Evolutionary conservation across 169 alveolate genomes (phyloP), one percentile per base, ranked within the genome.

Genomic region (Eimeria tenella): DNA sequence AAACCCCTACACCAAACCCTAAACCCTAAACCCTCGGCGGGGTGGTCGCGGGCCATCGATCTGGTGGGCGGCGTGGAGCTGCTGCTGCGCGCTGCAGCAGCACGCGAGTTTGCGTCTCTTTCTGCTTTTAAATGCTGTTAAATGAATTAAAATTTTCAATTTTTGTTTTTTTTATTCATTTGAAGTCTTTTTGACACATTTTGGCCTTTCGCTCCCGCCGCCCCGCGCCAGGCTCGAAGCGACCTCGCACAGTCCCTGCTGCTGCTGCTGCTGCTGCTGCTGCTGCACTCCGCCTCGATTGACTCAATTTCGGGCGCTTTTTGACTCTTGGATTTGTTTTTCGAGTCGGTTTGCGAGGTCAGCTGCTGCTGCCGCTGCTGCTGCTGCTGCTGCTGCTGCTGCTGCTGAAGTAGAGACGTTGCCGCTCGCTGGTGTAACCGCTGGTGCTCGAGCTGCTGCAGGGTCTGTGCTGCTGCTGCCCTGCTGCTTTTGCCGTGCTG

Each of bases 251-350:
- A 19, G 73, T 25, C 21, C 9, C 82, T 71, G 82, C 55, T 71
- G 55, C 55, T 71, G 82, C 52, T 71, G 82, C 52, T 71, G 23
- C 82, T 71, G 82, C 42, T 71, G 49, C 82, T 71, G 82, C 82
- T 71, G 82, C 82, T 71, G 73, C 42, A 31, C 42, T 31, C 42
- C 42, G 42, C 42, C 42, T 31, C 42, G 2, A 31, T 31, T 31
- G 42, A 31, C 42, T 31, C 42, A 31, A 31, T 31, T 31, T 31
- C 42, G 42, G 42, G 42, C 42, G 42, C 21, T 63, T 4, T 25
- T 63, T n/a, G 42, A 8, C 21, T 1, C 73, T 4, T 6, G 7
- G 73, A 15, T 15, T 15, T 63, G 73, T 25, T 11, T 11, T 31
- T 31, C 42, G 42, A 31, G 42, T 8, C 23, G 21, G 73, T 15